Conservation (phyloP, 148 eudicot species). For the Cornus kousa region DNA sequence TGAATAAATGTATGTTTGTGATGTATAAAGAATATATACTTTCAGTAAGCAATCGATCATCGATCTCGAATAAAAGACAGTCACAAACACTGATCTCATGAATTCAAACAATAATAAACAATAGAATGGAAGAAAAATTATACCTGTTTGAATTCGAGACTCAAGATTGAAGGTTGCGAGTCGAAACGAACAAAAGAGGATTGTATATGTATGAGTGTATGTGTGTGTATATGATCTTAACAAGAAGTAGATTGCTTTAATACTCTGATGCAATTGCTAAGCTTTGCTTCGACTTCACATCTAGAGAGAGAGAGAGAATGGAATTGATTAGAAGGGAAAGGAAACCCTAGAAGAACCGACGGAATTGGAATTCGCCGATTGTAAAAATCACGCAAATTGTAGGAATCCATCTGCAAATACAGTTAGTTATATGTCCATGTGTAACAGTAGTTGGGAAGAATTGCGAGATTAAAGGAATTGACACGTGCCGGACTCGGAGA, state of each 20-base stretch:
- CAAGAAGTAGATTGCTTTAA: not conserved
- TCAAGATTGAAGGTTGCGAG: too few relatives aligned
- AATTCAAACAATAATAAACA: too few relatives aligned
- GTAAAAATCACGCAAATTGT: too few relatives aligned
- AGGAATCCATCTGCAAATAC: too few relatives aligned
- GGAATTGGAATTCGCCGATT: not conserved
- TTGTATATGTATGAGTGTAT: too few relatives aligned
- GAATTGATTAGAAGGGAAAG: conserved; percentile 1
- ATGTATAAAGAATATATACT: too few relatives aligned
- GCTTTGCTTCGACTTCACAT: conserved; percentile 21
- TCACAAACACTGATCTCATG: not conserved
- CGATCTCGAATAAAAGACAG: too few relatives aligned
- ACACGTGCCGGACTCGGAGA: not conserved
- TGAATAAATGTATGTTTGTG: too few relatives aligned
- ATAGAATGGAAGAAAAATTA: not conserved
- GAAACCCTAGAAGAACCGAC: not conserved
- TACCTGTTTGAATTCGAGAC: too few relatives aligned
- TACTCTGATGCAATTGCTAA: too few relatives aligned
- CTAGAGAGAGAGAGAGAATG: not conserved
- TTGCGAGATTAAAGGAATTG: not conserved
- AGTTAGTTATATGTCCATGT: not conserved
- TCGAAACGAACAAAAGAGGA: too few relatives aligned
- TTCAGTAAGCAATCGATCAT: too few relatives aligned
- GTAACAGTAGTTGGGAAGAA: not conserved
- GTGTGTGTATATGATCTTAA: not conserved